phyloP scores from a whole-genome alignment of 1,139 yeast species.

The Spathaspora sp. region DNA sequence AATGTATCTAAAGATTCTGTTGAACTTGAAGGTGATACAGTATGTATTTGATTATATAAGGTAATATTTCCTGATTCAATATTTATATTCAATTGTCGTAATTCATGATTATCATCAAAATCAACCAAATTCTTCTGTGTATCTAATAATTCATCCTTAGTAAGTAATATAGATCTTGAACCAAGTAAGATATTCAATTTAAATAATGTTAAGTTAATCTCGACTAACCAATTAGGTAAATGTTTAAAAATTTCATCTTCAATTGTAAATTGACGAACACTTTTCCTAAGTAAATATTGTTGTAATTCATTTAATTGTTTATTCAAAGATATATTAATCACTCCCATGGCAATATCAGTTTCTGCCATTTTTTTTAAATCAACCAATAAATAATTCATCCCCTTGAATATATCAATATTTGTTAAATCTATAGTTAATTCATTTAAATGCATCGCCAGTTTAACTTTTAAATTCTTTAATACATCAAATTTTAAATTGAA shows the following conservation, averaged over 20 bases:
- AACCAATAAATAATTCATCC: conserved; percentile 30
- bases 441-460: conserved; percentile 22
- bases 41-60: conserved; percentile 6
- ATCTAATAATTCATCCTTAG: conserved; percentile 36
- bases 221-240: conserved; percentile 51
- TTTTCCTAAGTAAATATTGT: conserved; percentile 7
- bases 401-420: conserved; percentile 31
- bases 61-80: conserved; percentile 7
- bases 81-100: conserved; percentile 28
- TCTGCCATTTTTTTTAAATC: conserved; percentile 28
- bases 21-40: conserved; percentile 2
- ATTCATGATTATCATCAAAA: conserved; percentile 34
- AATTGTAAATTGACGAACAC: neutral
- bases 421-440: conserved; percentile 27
- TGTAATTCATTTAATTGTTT: conserved; percentile 20
- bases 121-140: conserved; percentile 37
- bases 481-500: conserved; percentile 24
- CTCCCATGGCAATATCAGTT: conserved; percentile 29
- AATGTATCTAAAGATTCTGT: conserved; percentile 14
- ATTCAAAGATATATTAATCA: conserved; percentile 29
- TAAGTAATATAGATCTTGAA: conserved; percentile 60
- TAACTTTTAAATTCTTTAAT: conserved; percentile 30
- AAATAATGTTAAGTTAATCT: conserved; percentile 29
- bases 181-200: conserved; percentile 45
- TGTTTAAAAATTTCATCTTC: conserved; percentile 31